Evolutionary conservation across 495 filamentous ascomycete species (phyloP), one percentile per base, ranked within the genome.

Genomic region (Neurospora tetrasperma): DNA sequence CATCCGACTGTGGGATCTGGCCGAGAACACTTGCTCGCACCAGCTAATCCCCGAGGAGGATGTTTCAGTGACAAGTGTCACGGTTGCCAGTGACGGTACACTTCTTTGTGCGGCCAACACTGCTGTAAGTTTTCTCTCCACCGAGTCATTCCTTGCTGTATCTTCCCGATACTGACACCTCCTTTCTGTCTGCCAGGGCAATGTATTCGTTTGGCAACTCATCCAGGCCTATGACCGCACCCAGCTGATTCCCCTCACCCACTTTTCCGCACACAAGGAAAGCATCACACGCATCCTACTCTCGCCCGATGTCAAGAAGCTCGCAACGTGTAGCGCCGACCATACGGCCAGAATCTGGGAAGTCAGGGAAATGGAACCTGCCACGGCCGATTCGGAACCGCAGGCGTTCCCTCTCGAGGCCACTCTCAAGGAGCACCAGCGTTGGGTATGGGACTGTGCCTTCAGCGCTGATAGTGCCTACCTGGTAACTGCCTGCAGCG

Each of bases 401-500:
- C 75, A 74, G 71, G 89, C 84, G 72, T 97, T 88, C 86, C 91
- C 87, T 14, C 86, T 97, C 6, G 94, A 98, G 80, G 94, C 93
- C 6, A 97, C 93, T 3, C 88, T 99, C 2, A 90, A 91, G n/a
- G 91, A 92, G 72, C 96, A 99, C 80, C 96, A 99, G 81, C 90
- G 96, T 42, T 99, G 96, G 96, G 96, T 99, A 0, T 99, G 96
- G 96, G 96, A 99, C 81, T 99, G 96, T 79, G 96, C 96, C 4
- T 99, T 98, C 83, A 96, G 92, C 73, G 96, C 96, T 11, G 96
- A 99, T 79, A 94, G 91, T 42, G 96, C 96, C 0, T 99, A 99
- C 79, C 84, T 99, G 3, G 96, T 99, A n/a, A 99, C 96, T 3
- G 96, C 96, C 11, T 98, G 96, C 79, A 94, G 91, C 69, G 96